These are phyloP conservation scores for Trichoderma koningii DNA, from an alignment of 2,329 filamentous ascomycete genomes.

Conservation along the genomic window DNA sequence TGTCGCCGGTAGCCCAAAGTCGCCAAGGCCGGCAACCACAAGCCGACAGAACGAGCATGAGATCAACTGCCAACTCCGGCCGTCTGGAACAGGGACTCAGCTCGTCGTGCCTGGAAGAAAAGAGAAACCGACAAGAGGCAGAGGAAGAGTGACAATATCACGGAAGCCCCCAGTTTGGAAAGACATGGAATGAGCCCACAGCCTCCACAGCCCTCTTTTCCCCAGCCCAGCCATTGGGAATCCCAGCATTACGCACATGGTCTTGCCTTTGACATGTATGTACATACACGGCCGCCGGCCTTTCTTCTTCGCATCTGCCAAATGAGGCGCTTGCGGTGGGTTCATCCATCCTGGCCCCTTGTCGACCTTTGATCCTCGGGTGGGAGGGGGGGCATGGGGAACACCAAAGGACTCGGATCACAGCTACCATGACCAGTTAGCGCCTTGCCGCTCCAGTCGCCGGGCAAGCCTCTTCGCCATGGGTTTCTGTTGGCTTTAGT, in stretches of 20 bases:
- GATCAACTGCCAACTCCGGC: constrained; percentile 25
- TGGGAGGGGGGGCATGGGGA: constrained; percentile 4
- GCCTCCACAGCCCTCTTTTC: constrained; percentile 18
- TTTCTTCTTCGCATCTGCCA: constrained; percentile 9
- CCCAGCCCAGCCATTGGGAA: constrained; percentile 22
- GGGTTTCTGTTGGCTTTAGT: background rate
- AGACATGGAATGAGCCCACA: constrained; percentile 1
- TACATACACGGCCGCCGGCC: background rate
- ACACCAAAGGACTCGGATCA: constrained; percentile 1
- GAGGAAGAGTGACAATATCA: background rate
- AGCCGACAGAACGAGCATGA: constrained; percentile 15
- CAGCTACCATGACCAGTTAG: constrained; percentile 20
- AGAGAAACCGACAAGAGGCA: background rate
- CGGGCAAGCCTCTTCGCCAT: background rate
- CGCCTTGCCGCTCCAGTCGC: background rate
- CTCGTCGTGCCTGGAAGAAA: background rate
- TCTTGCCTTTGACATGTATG: background rate
- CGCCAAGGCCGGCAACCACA: constrained; percentile 1
- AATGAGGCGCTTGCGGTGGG: constrained; percentile 13
- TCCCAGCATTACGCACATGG: constrained; percentile 23
- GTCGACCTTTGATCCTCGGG: constrained; percentile 10
- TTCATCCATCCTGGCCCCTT: background rate
- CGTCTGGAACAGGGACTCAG: background rate
- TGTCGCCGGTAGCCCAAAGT: constrained; percentile 15
- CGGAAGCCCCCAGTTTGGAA: background rate